Evolutionary conservation across 306 rosid species (phyloP), one percentile per base, ranked within the genome.

Genomic region (Acacia acuminata): DNA sequence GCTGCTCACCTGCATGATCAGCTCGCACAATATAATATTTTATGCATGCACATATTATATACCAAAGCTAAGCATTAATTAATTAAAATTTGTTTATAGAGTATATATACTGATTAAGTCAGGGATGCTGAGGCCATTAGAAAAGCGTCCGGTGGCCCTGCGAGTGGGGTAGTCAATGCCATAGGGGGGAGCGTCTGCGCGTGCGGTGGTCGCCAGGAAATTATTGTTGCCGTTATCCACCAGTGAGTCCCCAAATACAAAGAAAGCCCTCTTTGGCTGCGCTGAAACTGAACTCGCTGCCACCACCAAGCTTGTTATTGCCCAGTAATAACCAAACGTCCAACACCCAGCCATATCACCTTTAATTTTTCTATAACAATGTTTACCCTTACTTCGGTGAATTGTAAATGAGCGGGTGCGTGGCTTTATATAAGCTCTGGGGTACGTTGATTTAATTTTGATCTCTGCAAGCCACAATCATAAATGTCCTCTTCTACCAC

Each of bases 201-300:
- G 85, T 1, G 99, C 99, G 0, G 91, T 86, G 81, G 99, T 95
- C 14, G 91, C 96, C 44, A 95, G 81, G 87, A 75, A 93, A 44
- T 95, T 91, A 81, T 93, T 93, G 90, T 95, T 95, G 38, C 99
- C 99, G 78, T 88, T 92, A 19, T 95, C 99, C 13, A 95, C 99
- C 2, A 95, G 85, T 45, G 99, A 95, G 76, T 95, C 99, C 25
- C 98, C 99, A 32, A 95, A 95, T 55, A 95, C 96, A 1, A 93
- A 93, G 85, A 95, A 93, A 15, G 94, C 92, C 7, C 97, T 72
- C 24, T 89, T 88, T 44, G 87, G 34, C 55, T 85, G 83, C 25
- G 85, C 90, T 11, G 19, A 66, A 32, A 44, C 85, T 50, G 64
- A 69, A 50, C 63, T 77, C 45, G 61, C 5, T 68, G 2, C 44